A percentile compares a stretch with the other conserved stretches of the same genome.
phyloP scores from a whole-genome alignment of 202 grass and related monocot genomes.

The Eragrostis tef region DNA sequence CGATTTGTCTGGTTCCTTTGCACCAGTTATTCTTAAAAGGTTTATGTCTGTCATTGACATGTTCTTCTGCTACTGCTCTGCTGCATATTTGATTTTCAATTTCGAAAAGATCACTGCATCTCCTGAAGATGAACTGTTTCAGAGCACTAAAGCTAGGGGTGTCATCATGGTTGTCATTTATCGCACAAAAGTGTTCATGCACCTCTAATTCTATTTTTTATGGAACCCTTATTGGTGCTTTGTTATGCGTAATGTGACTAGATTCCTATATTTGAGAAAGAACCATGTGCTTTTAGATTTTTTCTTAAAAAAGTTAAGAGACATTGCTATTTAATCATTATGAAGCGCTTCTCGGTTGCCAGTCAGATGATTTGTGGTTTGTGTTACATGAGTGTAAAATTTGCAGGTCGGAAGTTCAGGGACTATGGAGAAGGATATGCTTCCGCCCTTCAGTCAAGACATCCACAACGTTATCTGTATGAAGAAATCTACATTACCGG shows the following conservation, averaged over 20 bases:
- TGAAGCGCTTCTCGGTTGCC: slow-evolving; percentile 9
- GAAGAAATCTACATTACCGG: slow-evolving; percentile 45
- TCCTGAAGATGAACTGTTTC: not conserved
- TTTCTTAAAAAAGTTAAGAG: not conserved
- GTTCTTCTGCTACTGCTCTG: not conserved
- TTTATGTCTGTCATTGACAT: not conserved
- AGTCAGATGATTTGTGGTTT: slow-evolving; percentile 31
- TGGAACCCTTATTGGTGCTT: not conserved
- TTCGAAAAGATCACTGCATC: not conserved
- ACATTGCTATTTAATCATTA: slow-evolving; percentile 27
- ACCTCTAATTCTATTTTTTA: not conserved
- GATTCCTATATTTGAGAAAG: not conserved
- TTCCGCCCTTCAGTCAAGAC: slow-evolving; percentile 40
- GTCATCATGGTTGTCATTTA: not conserved
- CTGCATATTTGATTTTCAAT: not conserved
- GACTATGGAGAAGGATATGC: slow-evolving; percentile 47
- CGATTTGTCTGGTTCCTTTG: not conserved
- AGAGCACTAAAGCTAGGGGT: not conserved
- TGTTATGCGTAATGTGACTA: not conserved
- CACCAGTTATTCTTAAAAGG: not conserved
- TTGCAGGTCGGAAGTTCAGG: slow-evolving; percentile 52
- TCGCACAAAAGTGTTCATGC: not conserved
- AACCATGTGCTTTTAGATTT: not conserved
- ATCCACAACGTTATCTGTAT: slow-evolving; percentile 41
- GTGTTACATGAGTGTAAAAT: slow-evolving; percentile 32